A percentile compares a stretch with the other conserved stretches of the same genome.
These are phyloP conservation scores for Pyrenophora graminea DNA, from an alignment of 2,329 filamentous ascomycete species.

Conservation along the genomic window DNA sequence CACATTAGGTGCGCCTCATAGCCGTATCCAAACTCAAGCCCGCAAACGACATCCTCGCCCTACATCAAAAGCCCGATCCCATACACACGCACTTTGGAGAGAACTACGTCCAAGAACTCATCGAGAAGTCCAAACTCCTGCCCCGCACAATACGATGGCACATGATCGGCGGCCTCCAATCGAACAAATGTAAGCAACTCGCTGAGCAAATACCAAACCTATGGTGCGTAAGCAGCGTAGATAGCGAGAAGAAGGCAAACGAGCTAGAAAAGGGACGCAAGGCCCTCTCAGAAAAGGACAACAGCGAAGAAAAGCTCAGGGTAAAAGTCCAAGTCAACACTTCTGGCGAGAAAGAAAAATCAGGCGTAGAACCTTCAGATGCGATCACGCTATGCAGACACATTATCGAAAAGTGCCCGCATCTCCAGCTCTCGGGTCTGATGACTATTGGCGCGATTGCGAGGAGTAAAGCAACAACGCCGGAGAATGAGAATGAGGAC, in stretches of 20 bases:
- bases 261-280: constrained; percentile 77
- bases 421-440: constrained; percentile 75
- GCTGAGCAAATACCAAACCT: constrained; percentile 83
- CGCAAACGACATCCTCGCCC: constrained; percentile 82
- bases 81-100: constrained; percentile 84
- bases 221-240: constrained; percentile 89
- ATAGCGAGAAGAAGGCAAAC: constrained; percentile 83
- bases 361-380: constrained; percentile 72
- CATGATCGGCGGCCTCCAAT: constrained; percentile 93
- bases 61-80: constrained; percentile 62
- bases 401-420: constrained; percentile 71
- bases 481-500: constrained; percentile 88
- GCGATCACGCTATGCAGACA: constrained; percentile 69
- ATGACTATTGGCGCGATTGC: constrained; percentile 99
- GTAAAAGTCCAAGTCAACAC: constrained; percentile 97
- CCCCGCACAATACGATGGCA: constrained; percentile 85
- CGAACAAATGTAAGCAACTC: constrained; percentile 87
- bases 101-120: constrained; percentile 84
- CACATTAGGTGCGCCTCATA: constrained; percentile 74
- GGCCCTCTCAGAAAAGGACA: constrained; percentile 52
- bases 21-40: constrained; percentile 97
- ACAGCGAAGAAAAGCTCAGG: constrained; percentile 56
- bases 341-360: constrained; percentile 83
- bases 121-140: constrained; percentile 80
- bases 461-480: constrained; percentile 70